A percentile compares a stretch with the other conserved stretches of the same genome.
These are phyloP conservation scores for Fremontodendron californicum DNA, from an alignment of 345 rosid species.

Conservation along the genomic window DNA sequence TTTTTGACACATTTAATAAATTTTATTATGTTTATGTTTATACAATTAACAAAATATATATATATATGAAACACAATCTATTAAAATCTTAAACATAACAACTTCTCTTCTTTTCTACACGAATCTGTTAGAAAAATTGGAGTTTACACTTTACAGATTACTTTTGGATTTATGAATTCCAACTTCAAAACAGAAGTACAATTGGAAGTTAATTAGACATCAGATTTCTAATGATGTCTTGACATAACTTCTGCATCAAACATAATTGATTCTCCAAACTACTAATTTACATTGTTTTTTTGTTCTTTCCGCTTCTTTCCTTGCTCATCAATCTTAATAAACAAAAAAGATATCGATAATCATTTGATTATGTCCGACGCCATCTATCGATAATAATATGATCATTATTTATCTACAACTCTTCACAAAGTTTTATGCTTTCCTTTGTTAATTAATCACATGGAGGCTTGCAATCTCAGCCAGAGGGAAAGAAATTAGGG, in stretches of 20 bases:
- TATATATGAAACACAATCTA: not conserved
- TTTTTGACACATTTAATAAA: too few species aligned
- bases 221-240: not conserved
- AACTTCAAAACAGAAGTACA: not conserved
- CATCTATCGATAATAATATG: not conserved
- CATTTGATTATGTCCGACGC: not conserved
- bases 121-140: not conserved
- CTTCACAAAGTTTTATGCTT: too few species aligned
- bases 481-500: not conserved
- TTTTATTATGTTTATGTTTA: too few species aligned
- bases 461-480: not conserved
- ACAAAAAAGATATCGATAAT: not conserved
- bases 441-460: not conserved
- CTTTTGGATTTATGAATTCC: too few species aligned
- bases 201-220: not conserved
- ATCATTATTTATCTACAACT: not conserved
- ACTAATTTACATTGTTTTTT: not conserved
- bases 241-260: not conserved
- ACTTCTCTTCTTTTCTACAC: not conserved
- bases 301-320: not conserved
- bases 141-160: not conserved
- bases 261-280: not conserved
- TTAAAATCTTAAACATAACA: not conserved
- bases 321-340: not conserved
- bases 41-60: too few species aligned